These are phyloP conservation scores for Geotrichum cucujoidarum DNA, from an alignment of 1,139 yeast species.

Conservation along the genomic window DNA sequence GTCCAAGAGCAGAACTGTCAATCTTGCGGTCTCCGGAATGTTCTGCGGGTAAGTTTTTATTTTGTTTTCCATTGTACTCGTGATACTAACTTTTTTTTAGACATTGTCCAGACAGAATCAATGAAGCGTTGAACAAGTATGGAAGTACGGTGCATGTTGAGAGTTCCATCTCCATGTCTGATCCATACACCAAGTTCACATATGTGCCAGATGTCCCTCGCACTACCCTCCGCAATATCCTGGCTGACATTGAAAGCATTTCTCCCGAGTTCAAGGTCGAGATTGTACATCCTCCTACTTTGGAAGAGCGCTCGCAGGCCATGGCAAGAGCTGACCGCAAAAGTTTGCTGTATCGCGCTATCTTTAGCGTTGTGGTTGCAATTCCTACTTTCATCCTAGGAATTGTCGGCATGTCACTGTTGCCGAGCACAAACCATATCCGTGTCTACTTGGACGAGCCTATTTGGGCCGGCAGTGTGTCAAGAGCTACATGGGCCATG, in stretches of 20 bases:
- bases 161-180: slow-evolving; percentile 50
- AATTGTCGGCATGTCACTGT: slow-evolving; percentile 60
- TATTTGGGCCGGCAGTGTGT: slow-evolving; percentile 58
- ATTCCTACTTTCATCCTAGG: slow-evolving; percentile 70
- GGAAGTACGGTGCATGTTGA: slow-evolving; percentile 55
- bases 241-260: slow-evolving; percentile 46
- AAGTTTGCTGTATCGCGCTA: slow-evolving; percentile 46
- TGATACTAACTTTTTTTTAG: slow-evolving; percentile 23
- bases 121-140: slow-evolving; percentile 45
- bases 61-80: not conserved
- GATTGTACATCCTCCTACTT: slow-evolving; percentile 53
- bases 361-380: slow-evolving; percentile 49
- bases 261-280: slow-evolving; percentile 47
- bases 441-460: slow-evolving; percentile 57
- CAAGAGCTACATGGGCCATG: slow-evolving; percentile 62
- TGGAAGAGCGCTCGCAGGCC: slow-evolving; percentile 59
- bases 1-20: slow-evolving; percentile 47
- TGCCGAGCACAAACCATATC: slow-evolving; percentile 44
- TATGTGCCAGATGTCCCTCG: slow-evolving; percentile 54
- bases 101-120: slow-evolving; percentile 59
- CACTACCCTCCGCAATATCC: slow-evolving; percentile 49
- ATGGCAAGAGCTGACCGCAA: slow-evolving; percentile 49
- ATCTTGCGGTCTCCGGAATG: slow-evolving; percentile 62
- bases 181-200: slow-evolving; percentile 58
- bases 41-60: slow-evolving; percentile 43